Conservation (phyloP, 371 early-diverging fungal species). For the Mucor mucedo region DNA sequence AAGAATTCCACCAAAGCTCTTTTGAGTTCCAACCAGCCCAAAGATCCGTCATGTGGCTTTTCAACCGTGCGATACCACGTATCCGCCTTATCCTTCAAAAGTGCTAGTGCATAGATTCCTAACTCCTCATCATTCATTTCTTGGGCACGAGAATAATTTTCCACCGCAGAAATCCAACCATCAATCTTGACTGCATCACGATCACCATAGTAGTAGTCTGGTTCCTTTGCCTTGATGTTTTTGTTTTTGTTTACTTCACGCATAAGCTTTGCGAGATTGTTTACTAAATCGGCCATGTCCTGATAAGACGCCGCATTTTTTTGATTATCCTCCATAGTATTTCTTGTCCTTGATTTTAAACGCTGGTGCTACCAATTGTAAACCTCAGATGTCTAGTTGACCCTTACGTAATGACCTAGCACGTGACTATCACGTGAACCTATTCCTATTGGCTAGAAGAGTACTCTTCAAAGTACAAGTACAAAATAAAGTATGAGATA, state of each 20-base stretch:
- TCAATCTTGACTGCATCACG: conserved; percentile 9
- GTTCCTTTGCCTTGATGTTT: neutral
- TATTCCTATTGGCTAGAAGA: too few species aligned
- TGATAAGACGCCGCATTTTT: too few species aligned
- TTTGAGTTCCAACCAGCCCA: conserved; percentile 1
- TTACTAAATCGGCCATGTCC: too few species aligned
- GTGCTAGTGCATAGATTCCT: neutral
- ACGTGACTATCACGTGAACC: too few species aligned
- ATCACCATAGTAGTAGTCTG: conserved; percentile 1
- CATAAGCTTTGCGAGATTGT: too few species aligned
- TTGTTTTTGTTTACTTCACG: neutral
- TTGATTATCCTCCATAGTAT: too few species aligned
- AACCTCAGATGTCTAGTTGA: neutral
- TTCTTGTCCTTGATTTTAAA: neutral
- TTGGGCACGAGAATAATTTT: neutral
- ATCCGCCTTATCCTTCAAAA: conserved; percentile 6
- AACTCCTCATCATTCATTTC: neutral
- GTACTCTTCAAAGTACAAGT: too few species aligned
- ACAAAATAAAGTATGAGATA: too few species aligned
- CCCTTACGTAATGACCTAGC: too few species aligned
- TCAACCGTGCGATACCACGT: conserved; percentile 8
- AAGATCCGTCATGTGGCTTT: neutral
- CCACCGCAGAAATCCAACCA: conserved; percentile 7
- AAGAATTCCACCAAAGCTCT: neutral
- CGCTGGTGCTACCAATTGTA: neutral